phyloP scores from a whole-genome alignment of 306 rosid species.

The Lathyrus tuberosus region DNA sequence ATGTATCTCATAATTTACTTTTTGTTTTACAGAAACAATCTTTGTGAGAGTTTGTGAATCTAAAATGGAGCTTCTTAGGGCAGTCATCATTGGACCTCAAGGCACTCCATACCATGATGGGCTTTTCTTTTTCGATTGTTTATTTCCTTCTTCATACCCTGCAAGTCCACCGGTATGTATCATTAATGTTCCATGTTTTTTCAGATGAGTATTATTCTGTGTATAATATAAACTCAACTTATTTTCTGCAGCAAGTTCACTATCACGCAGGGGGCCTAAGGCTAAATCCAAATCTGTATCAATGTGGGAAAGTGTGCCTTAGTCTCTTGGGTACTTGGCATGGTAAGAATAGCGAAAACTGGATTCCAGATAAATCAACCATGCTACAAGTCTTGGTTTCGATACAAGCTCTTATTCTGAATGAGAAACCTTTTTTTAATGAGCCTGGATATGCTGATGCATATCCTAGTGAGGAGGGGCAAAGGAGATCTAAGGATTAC shows the following conservation, averaged over 20 bases:
- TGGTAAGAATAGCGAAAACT: constrained; percentile 64
- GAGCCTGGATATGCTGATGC: constrained; percentile 62
- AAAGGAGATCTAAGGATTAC: constrained; percentile 61
- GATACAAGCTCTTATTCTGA: constrained; percentile 79
- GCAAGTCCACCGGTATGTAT: constrained; percentile 69
- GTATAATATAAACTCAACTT: constrained; percentile 28
- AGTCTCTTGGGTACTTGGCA: constrained; percentile 87
- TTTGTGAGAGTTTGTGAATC: constrained; percentile 75
- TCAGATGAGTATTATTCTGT: constrained; percentile 27
- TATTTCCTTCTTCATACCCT: constrained; percentile 66
- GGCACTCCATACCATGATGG: constrained; percentile 93
- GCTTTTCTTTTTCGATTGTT: constrained; percentile 78
- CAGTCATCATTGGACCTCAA: constrained; percentile 71
- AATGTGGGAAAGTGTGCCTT: constrained; percentile 80
- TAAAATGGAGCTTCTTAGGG: constrained; percentile 80
- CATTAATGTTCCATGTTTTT: constrained; percentile 25
- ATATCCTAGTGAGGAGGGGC: constrained; percentile 51
- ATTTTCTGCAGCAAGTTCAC: constrained; percentile 64
- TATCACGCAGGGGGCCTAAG: constrained; percentile 87
- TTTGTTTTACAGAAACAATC: constrained; percentile 56
- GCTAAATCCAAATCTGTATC: constrained; percentile 76
- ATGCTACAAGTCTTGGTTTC: constrained; percentile 92
- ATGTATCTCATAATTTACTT: constrained; percentile 37
- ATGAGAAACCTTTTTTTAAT: constrained; percentile 73
- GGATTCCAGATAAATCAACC: constrained; percentile 73